phyloP scores from a whole-genome alignment of 495 filamentous ascomycete genomes.

The Daldinia concentrica region DNA sequence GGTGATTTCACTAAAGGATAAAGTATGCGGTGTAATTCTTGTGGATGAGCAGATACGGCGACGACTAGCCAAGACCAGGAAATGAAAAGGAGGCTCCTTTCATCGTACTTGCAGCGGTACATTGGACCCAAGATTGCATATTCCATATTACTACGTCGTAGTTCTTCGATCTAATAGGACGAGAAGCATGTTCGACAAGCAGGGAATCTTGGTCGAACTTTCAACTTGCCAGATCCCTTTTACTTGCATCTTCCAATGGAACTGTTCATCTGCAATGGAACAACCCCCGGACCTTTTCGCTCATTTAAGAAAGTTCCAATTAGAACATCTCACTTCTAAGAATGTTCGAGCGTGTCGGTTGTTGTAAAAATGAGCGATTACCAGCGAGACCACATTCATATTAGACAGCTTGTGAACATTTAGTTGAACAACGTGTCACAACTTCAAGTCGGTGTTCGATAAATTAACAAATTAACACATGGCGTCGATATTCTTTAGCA shows the following conservation, averaged over 20 bases:
- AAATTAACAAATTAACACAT: neutral
- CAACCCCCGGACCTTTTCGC: conserved; percentile 4
- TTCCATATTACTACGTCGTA: conserved; percentile 23
- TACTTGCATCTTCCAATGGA: conserved; percentile 21
- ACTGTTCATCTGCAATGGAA: conserved; percentile 21
- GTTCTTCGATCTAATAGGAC: conserved; percentile 33
- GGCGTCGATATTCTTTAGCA: neutral
- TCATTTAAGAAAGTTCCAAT: conserved; percentile 30
- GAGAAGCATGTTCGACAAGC: conserved; percentile 12
- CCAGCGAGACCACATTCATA: neutral
- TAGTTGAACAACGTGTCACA: neutral
- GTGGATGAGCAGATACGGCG: neutral
- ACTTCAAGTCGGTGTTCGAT: neutral
- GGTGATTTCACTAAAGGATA: too few relatives aligned
- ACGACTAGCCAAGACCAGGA: conserved; percentile 17
- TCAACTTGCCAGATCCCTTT: conserved; percentile 20
- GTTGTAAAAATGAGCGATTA: conserved; percentile 13
- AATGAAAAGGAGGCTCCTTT: conserved; percentile 40
- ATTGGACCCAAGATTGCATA: conserved; percentile 22
- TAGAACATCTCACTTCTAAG: neutral
- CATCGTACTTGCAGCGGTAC: conserved; percentile 27
- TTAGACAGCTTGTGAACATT: neutral
- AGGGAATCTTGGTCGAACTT: conserved; percentile 30
- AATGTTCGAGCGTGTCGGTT: conserved; percentile 3
- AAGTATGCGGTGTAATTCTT: conserved; percentile 20